Conservation (phyloP, 2,329 filamentous ascomycete genomes). For the Talaromyces funiculosus region DNA sequence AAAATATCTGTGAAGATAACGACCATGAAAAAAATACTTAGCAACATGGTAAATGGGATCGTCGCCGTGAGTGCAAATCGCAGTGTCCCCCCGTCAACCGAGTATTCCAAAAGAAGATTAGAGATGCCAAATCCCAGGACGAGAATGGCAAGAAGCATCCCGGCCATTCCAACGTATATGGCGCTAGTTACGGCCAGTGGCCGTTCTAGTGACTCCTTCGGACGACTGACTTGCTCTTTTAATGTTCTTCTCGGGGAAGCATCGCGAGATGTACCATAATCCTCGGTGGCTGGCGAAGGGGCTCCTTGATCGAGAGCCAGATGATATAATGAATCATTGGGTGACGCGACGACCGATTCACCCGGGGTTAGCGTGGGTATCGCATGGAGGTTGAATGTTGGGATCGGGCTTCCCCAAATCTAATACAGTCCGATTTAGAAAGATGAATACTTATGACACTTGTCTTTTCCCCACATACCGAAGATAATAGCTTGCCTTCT, state of each 20-base stretch:
- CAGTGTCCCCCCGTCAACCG: conserved; percentile 34
- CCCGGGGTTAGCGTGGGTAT: conserved; percentile 9
- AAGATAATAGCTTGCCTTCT: conserved; percentile 18
- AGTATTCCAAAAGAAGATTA: conserved; percentile 37
- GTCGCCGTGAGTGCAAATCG: conserved; percentile 24
- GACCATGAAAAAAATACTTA: conserved; percentile 48
- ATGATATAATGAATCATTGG: conserved; percentile 16
- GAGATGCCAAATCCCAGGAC: conserved; percentile 35
- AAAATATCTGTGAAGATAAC: conserved; percentile 45
- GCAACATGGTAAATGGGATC: conserved; percentile 33
- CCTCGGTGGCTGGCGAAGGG: background rate
- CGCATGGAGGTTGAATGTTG: conserved; percentile 11
- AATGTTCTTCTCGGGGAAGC: conserved; percentile 6
- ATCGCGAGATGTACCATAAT: background rate
- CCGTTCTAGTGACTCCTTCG: conserved; percentile 39
- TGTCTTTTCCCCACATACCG: conserved; percentile 13
- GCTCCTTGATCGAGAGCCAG: conserved; percentile 26
- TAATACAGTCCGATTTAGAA: conserved; percentile 8
- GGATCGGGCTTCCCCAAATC: conserved; percentile 18
- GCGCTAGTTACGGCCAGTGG: conserved; percentile 36
- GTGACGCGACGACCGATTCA: conserved; percentile 16
- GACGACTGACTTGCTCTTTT: conserved; percentile 18
- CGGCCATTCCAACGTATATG: conserved; percentile 36
- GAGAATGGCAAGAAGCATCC: conserved; percentile 35
- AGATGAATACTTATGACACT: background rate